phyloP scores from a whole-genome alignment of 345 rosid genomes.

The Arabidopsis suecica region DNA sequence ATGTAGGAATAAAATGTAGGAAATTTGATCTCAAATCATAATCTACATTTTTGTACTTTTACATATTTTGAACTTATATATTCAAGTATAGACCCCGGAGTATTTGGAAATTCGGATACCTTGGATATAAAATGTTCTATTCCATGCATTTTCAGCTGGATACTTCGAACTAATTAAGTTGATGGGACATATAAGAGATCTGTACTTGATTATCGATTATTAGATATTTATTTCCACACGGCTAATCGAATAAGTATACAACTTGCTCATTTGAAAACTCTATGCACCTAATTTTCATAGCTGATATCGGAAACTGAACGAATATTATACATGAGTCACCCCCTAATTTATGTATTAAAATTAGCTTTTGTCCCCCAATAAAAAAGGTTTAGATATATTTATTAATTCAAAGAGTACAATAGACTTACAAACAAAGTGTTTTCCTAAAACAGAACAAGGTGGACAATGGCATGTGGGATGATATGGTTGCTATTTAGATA shows the following conservation, averaged over 20 bases:
- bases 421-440: background rate
- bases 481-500: constrained; percentile 1
- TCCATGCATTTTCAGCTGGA: too few species aligned
- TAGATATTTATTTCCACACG: background rate
- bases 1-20: too few species aligned
- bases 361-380: background rate
- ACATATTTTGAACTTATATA: too few species aligned
- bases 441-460: background rate
- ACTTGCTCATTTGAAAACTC: background rate
- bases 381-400: background rate
- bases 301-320: background rate
- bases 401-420: background rate
- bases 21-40: too few species aligned
- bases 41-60: too few species aligned
- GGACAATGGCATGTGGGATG: constrained; percentile 29
- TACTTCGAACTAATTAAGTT: too few species aligned
- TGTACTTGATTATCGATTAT: too few species aligned
- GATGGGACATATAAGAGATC: too few species aligned
- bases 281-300: background rate
- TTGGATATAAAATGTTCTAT: too few species aligned
- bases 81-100: background rate
- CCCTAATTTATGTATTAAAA: constrained; percentile 9
- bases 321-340: constrained; percentile 1
- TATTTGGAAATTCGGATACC: background rate
- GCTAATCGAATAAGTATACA: background rate